Base-by-base conservation (phyloP, 176 grass and related monocot species). In the Saccharum spontaneum region DNA sequence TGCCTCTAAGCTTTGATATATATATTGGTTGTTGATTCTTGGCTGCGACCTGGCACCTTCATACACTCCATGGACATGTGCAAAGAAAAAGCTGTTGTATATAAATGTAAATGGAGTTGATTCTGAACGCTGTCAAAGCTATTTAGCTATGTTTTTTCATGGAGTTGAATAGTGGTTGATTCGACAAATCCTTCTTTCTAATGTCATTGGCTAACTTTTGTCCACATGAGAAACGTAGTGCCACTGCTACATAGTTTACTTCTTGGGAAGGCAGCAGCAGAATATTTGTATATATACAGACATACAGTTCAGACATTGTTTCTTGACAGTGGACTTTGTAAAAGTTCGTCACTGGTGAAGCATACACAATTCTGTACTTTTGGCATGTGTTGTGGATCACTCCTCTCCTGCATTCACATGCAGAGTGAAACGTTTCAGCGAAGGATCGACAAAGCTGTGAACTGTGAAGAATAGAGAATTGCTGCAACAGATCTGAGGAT, bases 51-150 rank as follows among this genome's bases (percentile, higher is more conserved):
- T 67, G 10, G 37, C 60, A 84, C 72, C 60, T 45, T 36, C 45
- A 40, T 50, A 49, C 64, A 39, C 5, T 46, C 30, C 22, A 36
- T 68, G 81, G 36, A 26, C 59, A 45, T 57, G 66, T 46, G 2
- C n/a, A 78, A 36, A 71, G 4, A 59, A 84, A 88, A 79, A 44
- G 5, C 6, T 4, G 8, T 30, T 88, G 41, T 67, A 79, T 43
- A 37, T 74, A 66, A 30, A 85, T 85, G 75, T 89, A 60, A 75
- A 75, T 84, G 60, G 17, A 67, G 3, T 84, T 73, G 81, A 79
- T 66, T 36, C 23, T 10, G 12, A 76, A 37, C 26, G 33, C n/a
- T 69, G 24, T 60, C 40, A 67, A 78, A 76, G 28, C 2, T 43
- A 33, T 40, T 60, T 70, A 57, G 17, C 10, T 73, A 8, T n/a